Conservation (phyloP, 2,329 filamentous ascomycete species). For the Colletotrichum liaoningense region DNA sequence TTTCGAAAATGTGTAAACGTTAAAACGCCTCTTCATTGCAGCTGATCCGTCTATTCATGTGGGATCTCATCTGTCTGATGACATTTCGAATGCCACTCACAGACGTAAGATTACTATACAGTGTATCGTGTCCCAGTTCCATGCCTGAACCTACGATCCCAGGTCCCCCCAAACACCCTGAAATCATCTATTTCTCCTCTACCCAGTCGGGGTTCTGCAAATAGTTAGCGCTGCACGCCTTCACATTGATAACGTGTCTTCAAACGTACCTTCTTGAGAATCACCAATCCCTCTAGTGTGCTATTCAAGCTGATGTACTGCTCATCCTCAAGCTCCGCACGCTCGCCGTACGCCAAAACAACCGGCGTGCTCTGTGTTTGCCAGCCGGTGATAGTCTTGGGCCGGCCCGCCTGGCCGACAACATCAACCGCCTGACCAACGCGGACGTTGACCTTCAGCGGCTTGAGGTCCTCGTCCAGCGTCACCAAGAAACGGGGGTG, state of each 20-base stretch:
- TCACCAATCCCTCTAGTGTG: slow-evolving; percentile 93
- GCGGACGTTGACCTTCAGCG: slow-evolving; percentile 93
- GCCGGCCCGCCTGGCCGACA: slow-evolving; percentile 94
- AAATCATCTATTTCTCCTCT: slow-evolving; percentile 54
- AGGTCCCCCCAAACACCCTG: slow-evolving; percentile 8
- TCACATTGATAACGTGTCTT: background rate
- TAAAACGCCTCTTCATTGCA: slow-evolving; percentile 25
- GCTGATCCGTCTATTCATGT: slow-evolving; percentile 33
- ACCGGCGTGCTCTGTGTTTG: slow-evolving; percentile 99
- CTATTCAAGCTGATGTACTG: slow-evolving; percentile 94
- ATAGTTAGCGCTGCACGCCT: background rate
- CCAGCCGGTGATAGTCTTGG: slow-evolving; percentile 99
- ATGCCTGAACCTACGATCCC: slow-evolving; percentile 34
- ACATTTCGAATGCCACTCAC: slow-evolving; percentile 32
- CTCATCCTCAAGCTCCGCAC: slow-evolving; percentile 97
- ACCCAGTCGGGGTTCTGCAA: slow-evolving; percentile 67
- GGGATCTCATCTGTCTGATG: slow-evolving; percentile 31
- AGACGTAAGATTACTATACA: slow-evolving; percentile 37
- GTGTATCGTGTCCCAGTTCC: slow-evolving; percentile 35
- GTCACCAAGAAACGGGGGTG: slow-evolving; percentile 96
- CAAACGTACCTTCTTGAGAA: slow-evolving; percentile 88
- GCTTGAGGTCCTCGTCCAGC: slow-evolving; percentile 92
- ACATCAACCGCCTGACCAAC: slow-evolving; percentile 99
- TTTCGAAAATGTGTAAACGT: background rate
- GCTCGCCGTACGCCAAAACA: slow-evolving; percentile 91